Base-by-base conservation (phyloP, 495 filamentous ascomycete species). In the Daldinia childiae region DNA sequence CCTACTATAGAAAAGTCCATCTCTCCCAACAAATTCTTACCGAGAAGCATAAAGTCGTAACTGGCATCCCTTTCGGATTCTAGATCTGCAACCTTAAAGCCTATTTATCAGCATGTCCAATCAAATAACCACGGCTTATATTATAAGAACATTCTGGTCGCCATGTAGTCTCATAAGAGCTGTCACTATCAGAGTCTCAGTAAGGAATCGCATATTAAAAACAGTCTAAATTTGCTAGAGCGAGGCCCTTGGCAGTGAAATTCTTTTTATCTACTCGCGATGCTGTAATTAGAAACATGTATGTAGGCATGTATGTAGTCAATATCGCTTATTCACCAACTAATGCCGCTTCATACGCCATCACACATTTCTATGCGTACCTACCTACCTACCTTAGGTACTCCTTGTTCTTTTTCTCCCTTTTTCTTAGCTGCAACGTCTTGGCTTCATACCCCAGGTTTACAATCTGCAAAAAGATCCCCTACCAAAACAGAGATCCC, bases 211-310 rank as follows among this genome's bases (percentile, higher is more conserved):
- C 7, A 32, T 32, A 32, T 32, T 32, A 32, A 32, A 32, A 58
- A 7, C n/a, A 62, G 36, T 48, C n/a, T 64, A 56, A 26, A 54
- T 48, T 48, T 24, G 7, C 8, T 48, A 48, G 43, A 48, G 19
- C 43, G 43, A 48, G 43, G 8, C 17, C 43, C 43, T 48, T 48
- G 43, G 43, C 43, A 3, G 1, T 29, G 27, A 17, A 2, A 4
- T 27, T 27, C 14, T 36, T 32, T 63, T 41, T 58, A 26, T 73
- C 58, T 58, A 15, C 19, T 41, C 58, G 29, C 45, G 63, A 60
- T 59, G 21, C 71, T 69, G 71, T 63, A 66, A 51, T 66, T 73
- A 73, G 71, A 69, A 66, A n/a, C n/a, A n/a, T n/a, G n/a, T n/a
- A n/a, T n/a, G n/a, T n/a, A n/a, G n/a, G n/a, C n/a, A n/a, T n/a